A percentile compares a stretch with the other conserved stretches of the same genome.
phyloP scores from a whole-genome alignment of 345 rosid species.

The Ailanthus altissimus region DNA sequence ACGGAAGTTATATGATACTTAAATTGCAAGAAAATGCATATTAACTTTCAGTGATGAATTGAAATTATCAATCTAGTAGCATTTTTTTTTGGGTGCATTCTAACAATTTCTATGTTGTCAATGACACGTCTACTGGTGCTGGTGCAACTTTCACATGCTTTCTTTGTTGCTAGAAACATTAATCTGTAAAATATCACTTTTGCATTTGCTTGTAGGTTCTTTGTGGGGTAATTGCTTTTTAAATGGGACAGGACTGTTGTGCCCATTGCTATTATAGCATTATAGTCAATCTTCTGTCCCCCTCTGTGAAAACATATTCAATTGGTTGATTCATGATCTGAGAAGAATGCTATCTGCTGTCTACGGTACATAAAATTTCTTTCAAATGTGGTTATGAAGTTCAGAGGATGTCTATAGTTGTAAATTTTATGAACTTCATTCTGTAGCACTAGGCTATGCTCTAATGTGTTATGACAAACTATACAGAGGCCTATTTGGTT shows the following conservation, averaged over 20 bases:
- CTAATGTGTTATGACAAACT: neutral
- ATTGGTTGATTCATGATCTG: neutral
- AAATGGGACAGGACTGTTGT: neutral
- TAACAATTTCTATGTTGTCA: neutral
- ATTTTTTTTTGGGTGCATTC: neutral
- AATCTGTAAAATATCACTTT: neutral
- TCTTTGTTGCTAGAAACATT: conserved; percentile 7
- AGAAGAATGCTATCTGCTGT: neutral
- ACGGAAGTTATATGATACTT: neutral
- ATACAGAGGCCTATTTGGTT: neutral
- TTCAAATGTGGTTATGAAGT: neutral
- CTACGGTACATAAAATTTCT: neutral
- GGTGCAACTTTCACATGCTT: neutral
- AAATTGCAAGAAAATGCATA: conserved; percentile 11
- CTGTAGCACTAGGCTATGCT: neutral
- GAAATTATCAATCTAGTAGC: neutral
- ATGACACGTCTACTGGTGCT: neutral
- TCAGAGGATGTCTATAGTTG: neutral
- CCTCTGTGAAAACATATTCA: neutral
- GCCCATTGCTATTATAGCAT: neutral
- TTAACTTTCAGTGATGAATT: neutral
- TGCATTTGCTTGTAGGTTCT: neutral
- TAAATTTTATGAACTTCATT: neutral
- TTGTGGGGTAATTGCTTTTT: neutral
- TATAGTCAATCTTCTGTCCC: neutral